These are phyloP conservation scores for Tetradesmus obliquus DNA, from an alignment of 139 green algal species.

Conservation along the genomic window DNA sequence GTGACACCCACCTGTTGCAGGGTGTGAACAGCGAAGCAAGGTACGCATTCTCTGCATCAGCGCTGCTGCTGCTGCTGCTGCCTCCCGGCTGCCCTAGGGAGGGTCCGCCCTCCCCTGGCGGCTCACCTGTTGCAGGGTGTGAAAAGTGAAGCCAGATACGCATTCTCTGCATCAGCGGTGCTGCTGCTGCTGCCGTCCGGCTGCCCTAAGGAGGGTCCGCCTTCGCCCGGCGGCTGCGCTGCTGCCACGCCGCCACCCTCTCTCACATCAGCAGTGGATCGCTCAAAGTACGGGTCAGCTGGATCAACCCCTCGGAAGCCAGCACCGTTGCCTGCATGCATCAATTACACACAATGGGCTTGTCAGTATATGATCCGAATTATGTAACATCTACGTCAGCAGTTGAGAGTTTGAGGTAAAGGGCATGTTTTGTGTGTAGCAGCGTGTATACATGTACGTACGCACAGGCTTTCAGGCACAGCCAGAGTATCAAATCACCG, in stretches of 20 bases:
- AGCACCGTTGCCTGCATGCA: conserved; percentile 9
- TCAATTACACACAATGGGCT: background rate
- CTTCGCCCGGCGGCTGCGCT: background rate
- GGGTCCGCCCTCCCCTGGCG: background rate
- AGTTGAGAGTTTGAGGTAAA: no score
- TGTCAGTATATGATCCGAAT: no score
- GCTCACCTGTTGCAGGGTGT: background rate
- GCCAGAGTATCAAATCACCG: no score
- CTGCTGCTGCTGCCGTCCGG: no score
- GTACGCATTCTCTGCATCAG: background rate
- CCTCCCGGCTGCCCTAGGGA: background rate
- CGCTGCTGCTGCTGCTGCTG: no score
- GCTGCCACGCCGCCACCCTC: background rate
- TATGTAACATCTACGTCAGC: no score
- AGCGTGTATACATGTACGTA: no score
- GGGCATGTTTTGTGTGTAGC: no score
- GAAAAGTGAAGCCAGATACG: conserved; percentile 4
- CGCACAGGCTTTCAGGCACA: no score
- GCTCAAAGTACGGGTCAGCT: background rate
- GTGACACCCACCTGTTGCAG: background rate
- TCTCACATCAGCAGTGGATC: background rate
- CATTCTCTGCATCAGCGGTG: background rate
- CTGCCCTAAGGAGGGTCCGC: background rate
- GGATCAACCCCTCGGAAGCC: background rate
- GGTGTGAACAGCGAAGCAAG: conserved; percentile 10